Evolutionary conservation across 1,139 yeast genomes (phyloP), one percentile per base, ranked within the genome.

Genomic region (Casaregolazyma lundiana): DNA sequence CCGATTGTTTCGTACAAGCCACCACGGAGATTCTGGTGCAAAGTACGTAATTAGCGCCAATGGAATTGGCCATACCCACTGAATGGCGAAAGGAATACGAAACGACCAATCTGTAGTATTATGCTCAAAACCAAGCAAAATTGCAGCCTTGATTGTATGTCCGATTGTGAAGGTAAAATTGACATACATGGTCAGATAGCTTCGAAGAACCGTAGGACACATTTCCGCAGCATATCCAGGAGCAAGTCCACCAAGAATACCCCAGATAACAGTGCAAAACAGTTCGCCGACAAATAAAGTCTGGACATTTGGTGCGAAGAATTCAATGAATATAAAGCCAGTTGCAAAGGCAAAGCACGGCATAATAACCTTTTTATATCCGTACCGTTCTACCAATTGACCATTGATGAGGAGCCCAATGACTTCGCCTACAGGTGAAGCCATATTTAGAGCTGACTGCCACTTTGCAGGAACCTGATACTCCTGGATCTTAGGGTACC

Each of bases 1-100:
- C 47, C 61, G 60, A 2, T 70, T 71, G 44, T 63, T 65, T 54
- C 67, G 70, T 20, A 69, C 73, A 50, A 73, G 61, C 66, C 75
- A 76, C 71, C 80, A 75, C 44, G 83, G 83, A 29, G 80, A 72
- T 55, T 78, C 82, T 35, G 83, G 83, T 6, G 53, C 55, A 24
- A 59, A 47, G 17, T 53, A 56, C 62, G 76, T 67, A 50, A 77
- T 79, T 41, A 63, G 55, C 39, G 77, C 68, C 58, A 78, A 69
- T 15, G 78, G 80, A 46, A 76, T 52, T 1, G 83, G 83, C 84
- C 84, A 80, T 9, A 74, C 57, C 84, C 85, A 80, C 62, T 80
- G 85, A 19, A 77, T 46, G 1, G 77, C 80, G 57, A 71, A 76
- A 1, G 81, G 80, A 32, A 75, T 62, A 41, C 66, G 60, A 59